Conservation (phyloP, 768 basidiomycete genomes). For the Calocybe cyanea region DNA sequence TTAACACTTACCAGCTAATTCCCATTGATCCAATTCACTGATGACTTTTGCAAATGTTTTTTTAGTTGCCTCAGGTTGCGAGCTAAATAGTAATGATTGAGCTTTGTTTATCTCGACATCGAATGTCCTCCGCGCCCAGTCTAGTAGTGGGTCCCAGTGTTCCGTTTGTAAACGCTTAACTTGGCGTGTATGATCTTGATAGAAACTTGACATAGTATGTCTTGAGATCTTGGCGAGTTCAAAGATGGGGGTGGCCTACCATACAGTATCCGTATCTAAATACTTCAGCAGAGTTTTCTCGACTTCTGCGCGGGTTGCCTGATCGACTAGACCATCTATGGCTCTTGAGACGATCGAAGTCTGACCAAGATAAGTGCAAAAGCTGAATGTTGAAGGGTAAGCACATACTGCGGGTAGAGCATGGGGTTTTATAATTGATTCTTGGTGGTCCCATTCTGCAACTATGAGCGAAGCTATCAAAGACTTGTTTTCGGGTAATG, state of each 20-base stretch:
- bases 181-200: conserved; percentile 69
- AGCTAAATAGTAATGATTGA: conserved; percentile 64
- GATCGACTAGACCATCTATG: conserved; percentile 69
- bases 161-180: conserved; percentile 74
- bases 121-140: conserved; percentile 71
- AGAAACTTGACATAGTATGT: conserved; percentile 54
- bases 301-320: conserved; percentile 55
- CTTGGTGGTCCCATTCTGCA: conserved; percentile 96
- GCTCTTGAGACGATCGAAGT: conserved; percentile 91
- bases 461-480: conserved; percentile 84
- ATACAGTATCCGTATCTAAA: conserved; percentile 92
- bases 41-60: conserved; percentile 55
- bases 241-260: conserved; percentile 39
- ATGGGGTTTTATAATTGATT: conserved; percentile 79
- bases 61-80: conserved; percentile 70
- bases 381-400: background rate
- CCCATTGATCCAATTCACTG: conserved; percentile 70
- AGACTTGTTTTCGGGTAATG: conserved; percentile 65
- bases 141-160: conserved; percentile 87
- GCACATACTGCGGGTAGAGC: conserved; percentile 80
- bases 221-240: background rate
- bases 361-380: conserved; percentile 36
- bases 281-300: conserved; percentile 72
- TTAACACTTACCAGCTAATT: conserved; percentile 72
- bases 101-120: conserved; percentile 65